Base-by-base conservation (phyloP, 768 basidiomycete genomes). In the Chiua virens region DNA sequence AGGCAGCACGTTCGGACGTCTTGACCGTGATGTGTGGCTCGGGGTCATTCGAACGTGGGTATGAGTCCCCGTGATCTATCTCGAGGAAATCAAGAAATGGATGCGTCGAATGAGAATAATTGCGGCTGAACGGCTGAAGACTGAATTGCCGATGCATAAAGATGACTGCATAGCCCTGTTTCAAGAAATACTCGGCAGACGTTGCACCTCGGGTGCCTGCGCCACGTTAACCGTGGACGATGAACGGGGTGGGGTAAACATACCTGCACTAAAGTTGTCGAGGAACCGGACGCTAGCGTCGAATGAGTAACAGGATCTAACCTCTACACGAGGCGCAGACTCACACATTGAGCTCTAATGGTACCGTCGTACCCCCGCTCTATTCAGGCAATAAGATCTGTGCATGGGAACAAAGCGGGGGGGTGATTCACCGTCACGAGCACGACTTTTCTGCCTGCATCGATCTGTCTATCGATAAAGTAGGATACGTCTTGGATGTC, bases 121-220 rank as follows among this genome's bases (percentile, higher is more conserved):
- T 96, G 43, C 97, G 75, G 65, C 91, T 94, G 78, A 96, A 99
- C 1, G 97, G 97, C 62, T 97, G 93, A 38, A 98, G 81, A 57
- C 95, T 98, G 76, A 97, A 96, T 71, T 97, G 93, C 20, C 96
- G 79, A 70, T 99, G 96, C 82, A 99, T 89, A 75, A 99, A 99
- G 59, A 99, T 93, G 69, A 99, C 97, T 22, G 95, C 94, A 74
- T 98, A 98, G 50, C 87, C 89, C 8, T 89, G 85, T 60, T 87
- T 83, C 53, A 98, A 81, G 68, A 99, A 98, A 74, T 98, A 97
- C 71, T 99, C 97, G 3, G 97, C 96, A 18, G 97, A 98, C 0
- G 96, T 94, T 27, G 97, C 92, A 38, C 97, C 97, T 63, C 97
- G 81, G 18, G 97, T 99, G 46, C 96, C 95, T 91, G 49, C 9